These are phyloP conservation scores for Thecamonas trahens DNA, from an alignment of 78 protist genomes.

Conservation along the genomic window DNA sequence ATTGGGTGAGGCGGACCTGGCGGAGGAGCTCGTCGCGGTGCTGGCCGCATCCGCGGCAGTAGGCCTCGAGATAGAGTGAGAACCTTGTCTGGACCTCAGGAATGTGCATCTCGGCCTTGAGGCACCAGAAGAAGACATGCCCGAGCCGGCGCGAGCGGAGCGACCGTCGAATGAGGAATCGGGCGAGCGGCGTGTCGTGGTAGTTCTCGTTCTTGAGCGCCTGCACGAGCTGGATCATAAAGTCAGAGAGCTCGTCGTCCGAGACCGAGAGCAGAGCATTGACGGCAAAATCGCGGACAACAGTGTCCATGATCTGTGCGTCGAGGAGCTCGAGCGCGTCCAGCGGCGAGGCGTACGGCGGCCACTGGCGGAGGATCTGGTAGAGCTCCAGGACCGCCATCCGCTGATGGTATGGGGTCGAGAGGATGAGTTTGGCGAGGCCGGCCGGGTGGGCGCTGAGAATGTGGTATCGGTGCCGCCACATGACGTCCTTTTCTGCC, in stretches of 20 bases:
- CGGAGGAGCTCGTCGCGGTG: not conserved
- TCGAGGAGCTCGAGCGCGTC: slow-evolving; percentile 50
- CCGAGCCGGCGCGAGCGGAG: slow-evolving; percentile 13
- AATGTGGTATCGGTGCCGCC: too few species aligned
- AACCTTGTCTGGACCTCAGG: not conserved
- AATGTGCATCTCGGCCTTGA: slow-evolving; percentile 60
- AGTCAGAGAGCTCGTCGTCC: slow-evolving; percentile 1
- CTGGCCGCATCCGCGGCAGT: slow-evolving; percentile 18
- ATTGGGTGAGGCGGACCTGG: not conserved
- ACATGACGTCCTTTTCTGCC: too few species aligned
- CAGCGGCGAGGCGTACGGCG: too few species aligned
- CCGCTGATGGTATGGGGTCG: too few species aligned
- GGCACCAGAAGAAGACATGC: slow-evolving; percentile 68
- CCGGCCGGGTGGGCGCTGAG: too few species aligned
- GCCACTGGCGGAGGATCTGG: too few species aligned
- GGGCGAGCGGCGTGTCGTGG: slow-evolving; percentile 61
- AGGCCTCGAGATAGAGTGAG: slow-evolving; percentile 16
- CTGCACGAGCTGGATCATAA: slow-evolving; percentile 42
- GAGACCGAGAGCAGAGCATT: not conserved
- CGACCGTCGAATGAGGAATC: slow-evolving; percentile 57
- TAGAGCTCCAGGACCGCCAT: too few species aligned
- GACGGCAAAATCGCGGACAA: slow-evolving; percentile 33
- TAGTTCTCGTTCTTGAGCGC: slow-evolving; percentile 62
- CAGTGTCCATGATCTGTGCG: slow-evolving; percentile 12
- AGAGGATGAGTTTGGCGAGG: too few species aligned